These are phyloP conservation scores for Agastache rugosa DNA, from an alignment of 257 asterid genomes.

Conservation along the genomic window DNA sequence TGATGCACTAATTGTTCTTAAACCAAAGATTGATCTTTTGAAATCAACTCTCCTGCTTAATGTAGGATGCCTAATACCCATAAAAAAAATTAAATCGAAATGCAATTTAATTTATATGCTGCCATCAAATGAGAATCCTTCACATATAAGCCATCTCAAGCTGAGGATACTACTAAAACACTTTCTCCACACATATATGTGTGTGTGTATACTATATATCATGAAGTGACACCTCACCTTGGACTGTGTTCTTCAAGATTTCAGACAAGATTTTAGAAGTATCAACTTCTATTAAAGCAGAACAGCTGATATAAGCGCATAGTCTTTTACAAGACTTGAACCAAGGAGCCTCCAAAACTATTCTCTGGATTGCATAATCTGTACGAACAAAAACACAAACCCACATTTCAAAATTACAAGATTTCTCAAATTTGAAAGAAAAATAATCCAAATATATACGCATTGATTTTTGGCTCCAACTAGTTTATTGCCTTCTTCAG, in stretches of 20 bases:
- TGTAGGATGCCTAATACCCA: too few species aligned
- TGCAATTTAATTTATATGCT: neutral
- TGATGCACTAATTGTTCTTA: slow-evolving; percentile 4
- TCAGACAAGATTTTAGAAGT: slow-evolving; percentile 62
- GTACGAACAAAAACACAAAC: slow-evolving; percentile 30
- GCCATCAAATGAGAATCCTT: slow-evolving; percentile 10
- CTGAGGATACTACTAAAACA: neutral
- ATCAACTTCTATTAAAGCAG: slow-evolving; percentile 91
- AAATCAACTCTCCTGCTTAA: too few species aligned
- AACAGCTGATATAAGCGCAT: slow-evolving; percentile 89
- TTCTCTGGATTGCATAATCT: slow-evolving; percentile 82
- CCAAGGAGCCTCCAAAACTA: slow-evolving; percentile 89
- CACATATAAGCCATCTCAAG: slow-evolving; percentile 32
- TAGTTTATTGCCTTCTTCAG: slow-evolving; percentile 66
- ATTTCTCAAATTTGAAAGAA: neutral
- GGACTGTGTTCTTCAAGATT: slow-evolving; percentile 50
- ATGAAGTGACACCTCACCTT: slow-evolving; percentile 50
- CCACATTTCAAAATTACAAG: slow-evolving; percentile 29
- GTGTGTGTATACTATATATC: too few species aligned
- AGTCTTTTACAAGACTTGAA: slow-evolving; percentile 76
- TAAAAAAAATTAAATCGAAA: neutral
- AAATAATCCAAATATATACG: neutral
- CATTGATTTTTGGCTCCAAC: slow-evolving; percentile 1
- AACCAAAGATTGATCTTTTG: neutral
- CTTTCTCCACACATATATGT: neutral